These are phyloP conservation scores for Hyphopichia pseudoburtonii DNA, from an alignment of 1,139 yeast species.

Conservation along the genomic window DNA sequence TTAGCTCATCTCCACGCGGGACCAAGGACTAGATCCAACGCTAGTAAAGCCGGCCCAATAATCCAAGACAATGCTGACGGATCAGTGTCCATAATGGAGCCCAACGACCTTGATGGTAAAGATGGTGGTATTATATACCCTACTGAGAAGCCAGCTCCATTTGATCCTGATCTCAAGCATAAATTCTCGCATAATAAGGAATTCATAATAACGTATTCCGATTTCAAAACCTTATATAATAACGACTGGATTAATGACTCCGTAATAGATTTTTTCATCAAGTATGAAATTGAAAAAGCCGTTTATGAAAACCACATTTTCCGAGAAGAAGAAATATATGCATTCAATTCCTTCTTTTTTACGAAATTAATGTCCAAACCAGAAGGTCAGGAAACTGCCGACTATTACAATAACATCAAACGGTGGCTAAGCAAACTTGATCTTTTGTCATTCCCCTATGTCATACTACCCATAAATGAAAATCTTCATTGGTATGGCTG, in stretches of 20 bases:
- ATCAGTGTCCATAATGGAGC: conserved; percentile 2
- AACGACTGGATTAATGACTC: conserved; percentile 78
- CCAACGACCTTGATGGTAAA: conserved; percentile 2
- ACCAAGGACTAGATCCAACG: conserved; percentile 3
- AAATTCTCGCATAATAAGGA: conserved; percentile 47
- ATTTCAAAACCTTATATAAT: conserved; percentile 66
- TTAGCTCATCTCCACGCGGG: background rate
- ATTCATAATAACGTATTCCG: conserved; percentile 56
- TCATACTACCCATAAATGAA: conserved; percentile 82
- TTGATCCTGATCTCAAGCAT: conserved; percentile 54
- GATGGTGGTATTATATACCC: conserved; percentile 4
- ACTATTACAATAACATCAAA: conserved; percentile 63
- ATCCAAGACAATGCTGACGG: conserved; percentile 1
- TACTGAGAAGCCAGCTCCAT: conserved; percentile 25
- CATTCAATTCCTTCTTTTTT: conserved; percentile 85
- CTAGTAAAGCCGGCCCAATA: conserved; percentile 3
- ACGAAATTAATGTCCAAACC: conserved; percentile 51
- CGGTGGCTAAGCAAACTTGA: conserved; percentile 80
- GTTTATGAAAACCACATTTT: conserved; percentile 18
- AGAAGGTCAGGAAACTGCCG: conserved; percentile 14
- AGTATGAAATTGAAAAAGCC: conserved; percentile 52
- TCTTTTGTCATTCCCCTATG: conserved; percentile 56
- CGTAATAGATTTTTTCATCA: conserved; percentile 68
- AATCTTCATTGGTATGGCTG: conserved; percentile 88
- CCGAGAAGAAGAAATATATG: conserved; percentile 41